Evolutionary conservation across 2,329 filamentous ascomycete species (phyloP).

Genomic region (Colletotrichum cordylinicola): DNA sequence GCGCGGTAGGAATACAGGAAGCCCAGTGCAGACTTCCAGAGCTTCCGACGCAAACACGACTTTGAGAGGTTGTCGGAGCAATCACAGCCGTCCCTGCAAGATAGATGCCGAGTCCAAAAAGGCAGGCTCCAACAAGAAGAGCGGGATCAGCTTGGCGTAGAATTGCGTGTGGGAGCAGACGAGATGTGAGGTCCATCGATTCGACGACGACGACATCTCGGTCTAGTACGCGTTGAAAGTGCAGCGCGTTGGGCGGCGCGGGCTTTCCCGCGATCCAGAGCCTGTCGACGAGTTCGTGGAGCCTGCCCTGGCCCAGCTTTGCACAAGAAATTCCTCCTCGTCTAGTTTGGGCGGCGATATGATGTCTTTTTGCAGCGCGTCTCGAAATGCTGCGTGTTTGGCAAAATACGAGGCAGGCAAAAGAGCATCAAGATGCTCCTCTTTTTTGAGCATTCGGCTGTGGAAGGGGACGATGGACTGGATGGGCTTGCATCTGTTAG

Average conservation of each 20-base stretch:
- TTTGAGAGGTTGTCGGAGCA: no score
- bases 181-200: neutral
- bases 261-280: neutral
- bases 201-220: neutral
- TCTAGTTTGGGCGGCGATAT: neutral
- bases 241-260: neutral
- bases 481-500: neutral
- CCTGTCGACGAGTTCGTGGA: neutral
- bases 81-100: neutral
- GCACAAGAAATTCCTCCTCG: neutral
- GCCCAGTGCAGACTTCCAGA: neutral
- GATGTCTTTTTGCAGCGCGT: neutral
- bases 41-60: neutral
- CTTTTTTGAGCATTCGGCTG: neutral
- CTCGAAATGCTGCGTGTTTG: neutral
- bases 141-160: neutral
- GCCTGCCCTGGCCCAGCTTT: neutral
- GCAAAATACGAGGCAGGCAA: neutral
- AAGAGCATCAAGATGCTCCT: accelerated
- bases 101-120: neutral
- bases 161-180: neutral
- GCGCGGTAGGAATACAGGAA: neutral
- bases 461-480: neutral
- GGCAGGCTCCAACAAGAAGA: neutral
- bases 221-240: neutral